phyloP scores from a whole-genome alignment of 169 alveolate genomes.

The Cryptosporidium baileyi region DNA sequence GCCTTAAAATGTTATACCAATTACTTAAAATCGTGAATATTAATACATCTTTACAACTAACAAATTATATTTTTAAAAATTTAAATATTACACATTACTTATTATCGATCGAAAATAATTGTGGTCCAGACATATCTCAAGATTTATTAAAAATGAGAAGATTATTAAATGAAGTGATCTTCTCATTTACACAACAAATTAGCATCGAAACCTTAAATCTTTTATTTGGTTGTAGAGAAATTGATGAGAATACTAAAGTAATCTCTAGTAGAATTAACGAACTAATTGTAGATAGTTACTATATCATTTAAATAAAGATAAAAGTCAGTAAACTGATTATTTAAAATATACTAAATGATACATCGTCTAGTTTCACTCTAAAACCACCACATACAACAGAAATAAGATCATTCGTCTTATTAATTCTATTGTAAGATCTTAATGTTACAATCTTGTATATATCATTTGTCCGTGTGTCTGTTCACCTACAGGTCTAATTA shows the following conservation, averaged over 20 bases:
- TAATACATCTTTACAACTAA: background rate
- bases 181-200: conserved; percentile 22
- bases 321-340: background rate
- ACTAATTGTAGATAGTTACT: too few relatives aligned
- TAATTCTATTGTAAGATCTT: too few relatives aligned
- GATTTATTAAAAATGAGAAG: background rate
- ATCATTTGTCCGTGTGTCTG: conserved; percentile 75
- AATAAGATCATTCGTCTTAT: too few relatives aligned
- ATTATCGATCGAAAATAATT: conserved; percentile 18
- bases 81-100: background rate
- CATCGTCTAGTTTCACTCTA: background rate
- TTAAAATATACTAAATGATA: background rate
- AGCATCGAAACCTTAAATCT: background rate
- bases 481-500: conserved; percentile 80
- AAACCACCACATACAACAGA: too few relatives aligned
- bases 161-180: conserved; percentile 1
- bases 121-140: too few relatives aligned
- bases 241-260: too few relatives aligned
- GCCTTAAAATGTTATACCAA: conserved; percentile 11
- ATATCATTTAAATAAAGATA: too few relatives aligned
- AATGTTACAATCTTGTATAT: conserved; percentile 75
- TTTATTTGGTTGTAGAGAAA: background rate
- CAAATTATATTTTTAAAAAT: background rate
- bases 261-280: background rate
- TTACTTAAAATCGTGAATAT: background rate